phyloP scores from a whole-genome alignment of 2,329 filamentous ascomycete species.

The Cladophialophora carrionii region DNA sequence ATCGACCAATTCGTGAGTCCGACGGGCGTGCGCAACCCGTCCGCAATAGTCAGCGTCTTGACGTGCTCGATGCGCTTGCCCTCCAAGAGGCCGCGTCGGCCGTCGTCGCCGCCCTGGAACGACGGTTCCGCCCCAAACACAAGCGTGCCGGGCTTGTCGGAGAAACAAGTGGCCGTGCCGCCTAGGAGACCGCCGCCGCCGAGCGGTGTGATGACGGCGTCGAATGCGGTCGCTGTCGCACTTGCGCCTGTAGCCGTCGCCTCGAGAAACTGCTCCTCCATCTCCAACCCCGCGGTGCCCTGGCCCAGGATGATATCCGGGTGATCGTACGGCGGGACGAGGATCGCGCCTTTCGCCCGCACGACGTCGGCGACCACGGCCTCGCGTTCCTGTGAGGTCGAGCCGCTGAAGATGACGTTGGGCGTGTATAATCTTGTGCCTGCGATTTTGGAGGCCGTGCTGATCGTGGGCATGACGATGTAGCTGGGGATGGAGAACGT shows the following conservation, averaged over 20 bases:
- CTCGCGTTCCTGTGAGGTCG: conserved; percentile 78
- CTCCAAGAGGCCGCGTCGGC: conserved; percentile 69
- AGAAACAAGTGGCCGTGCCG: conserved; percentile 73
- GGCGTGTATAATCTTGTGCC: conserved; percentile 80
- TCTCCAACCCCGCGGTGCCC: conserved; percentile 83
- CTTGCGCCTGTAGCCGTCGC: conserved; percentile 41
- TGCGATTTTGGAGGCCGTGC: conserved; percentile 81
- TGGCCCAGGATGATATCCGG: conserved; percentile 89
- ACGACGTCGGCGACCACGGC: conserved; percentile 72
- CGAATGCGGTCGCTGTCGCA: conserved; percentile 46
- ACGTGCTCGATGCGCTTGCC: conserved; percentile 66
- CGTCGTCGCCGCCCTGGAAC: conserved; percentile 84
- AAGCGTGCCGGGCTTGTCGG: conserved; percentile 63
- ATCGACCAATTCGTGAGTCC: conserved; percentile 75
- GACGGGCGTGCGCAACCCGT: conserved; percentile 83
- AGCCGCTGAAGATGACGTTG: conserved; percentile 77
- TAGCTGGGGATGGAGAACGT: conserved; percentile 75
- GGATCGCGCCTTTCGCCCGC: conserved; percentile 70
- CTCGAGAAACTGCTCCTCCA: conserved; percentile 71
- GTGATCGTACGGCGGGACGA: conserved; percentile 91
- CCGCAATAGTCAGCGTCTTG: conserved; percentile 78
- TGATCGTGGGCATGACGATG: conserved; percentile 91
- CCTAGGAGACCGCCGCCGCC: conserved; percentile 87
- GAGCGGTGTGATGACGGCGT: conserved; percentile 79
- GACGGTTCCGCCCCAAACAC: conserved; percentile 89